A percentile compares a stretch with the other conserved stretches of the same genome.
Evolutionary conservation across 2,329 filamentous ascomycete genomes (phyloP).

Genomic region (Stachybotrys elegans): DNA sequence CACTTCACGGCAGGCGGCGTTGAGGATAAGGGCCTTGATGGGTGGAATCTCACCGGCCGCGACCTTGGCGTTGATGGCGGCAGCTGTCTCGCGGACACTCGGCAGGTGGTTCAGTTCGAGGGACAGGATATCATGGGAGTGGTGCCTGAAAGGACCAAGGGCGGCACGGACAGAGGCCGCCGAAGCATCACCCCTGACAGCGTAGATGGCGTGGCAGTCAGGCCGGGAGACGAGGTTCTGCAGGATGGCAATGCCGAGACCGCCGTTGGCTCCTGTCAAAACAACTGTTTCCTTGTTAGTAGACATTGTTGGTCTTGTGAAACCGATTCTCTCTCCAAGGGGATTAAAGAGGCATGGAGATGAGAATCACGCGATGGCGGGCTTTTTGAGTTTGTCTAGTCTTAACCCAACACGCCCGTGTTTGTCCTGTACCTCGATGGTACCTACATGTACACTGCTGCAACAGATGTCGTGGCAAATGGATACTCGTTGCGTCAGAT

Average conservation of each 20-base stretch:
- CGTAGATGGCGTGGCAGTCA: constrained; percentile 29
- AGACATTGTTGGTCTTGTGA: no score
- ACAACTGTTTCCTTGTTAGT: no score
- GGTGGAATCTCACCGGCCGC: constrained; percentile 26
- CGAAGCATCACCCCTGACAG: constrained; percentile 25
- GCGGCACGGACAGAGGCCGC: constrained; percentile 20
- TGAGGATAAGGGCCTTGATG: constrained; percentile 33
- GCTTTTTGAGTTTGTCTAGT: no score
- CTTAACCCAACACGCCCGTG: no score
- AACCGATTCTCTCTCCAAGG: no score
- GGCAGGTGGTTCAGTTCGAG: constrained; percentile 24
- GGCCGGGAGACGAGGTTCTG: constrained; percentile 20
- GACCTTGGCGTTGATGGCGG: constrained; percentile 22
- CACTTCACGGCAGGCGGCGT: constrained; percentile 23
- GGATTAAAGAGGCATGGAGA: no score
- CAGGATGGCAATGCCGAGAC: constrained; percentile 29
- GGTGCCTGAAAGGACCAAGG: constrained; percentile 13
- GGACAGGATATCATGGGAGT: constrained; percentile 25
- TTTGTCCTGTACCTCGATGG: no score
- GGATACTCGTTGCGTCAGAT: no score
- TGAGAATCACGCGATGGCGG: no score
- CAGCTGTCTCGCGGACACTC: constrained; percentile 19
- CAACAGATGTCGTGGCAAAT: no score
- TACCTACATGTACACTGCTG: no score
- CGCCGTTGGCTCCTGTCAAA: constrained; percentile 33